Evolutionary conservation across 2,329 filamentous ascomycete genomes (phyloP), one percentile per base, ranked within the genome.

Genomic region (Sarocladium oryzae): DNA sequence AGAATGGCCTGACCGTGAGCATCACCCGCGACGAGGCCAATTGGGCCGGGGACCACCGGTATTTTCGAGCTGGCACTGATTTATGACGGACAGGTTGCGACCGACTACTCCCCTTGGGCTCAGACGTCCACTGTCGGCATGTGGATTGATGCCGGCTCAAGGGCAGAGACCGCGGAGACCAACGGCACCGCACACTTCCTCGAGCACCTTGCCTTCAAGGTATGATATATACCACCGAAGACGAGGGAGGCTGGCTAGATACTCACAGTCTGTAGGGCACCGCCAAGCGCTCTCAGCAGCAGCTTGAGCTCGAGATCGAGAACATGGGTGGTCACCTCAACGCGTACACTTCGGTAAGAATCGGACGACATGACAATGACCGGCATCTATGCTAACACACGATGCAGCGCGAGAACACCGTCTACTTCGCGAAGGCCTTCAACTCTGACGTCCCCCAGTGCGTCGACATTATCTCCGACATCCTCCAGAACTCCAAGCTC

Each of bases 291-390:
- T 90, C 88, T 59, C 93, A 99, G 75, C 88, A 95, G 70, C 93
- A 99, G 77, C 81, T 99, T 69, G 93, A 99, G 79, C 85, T 99
- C 59, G 93, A 99, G 79, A 97, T 99, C 68, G 93, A 99, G 82
- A 99, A 99, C 78, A 96, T 99, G 89, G 93, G 93, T 71, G 93
- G 89, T 59, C 93, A 99, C 78, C 82, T 99, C 64, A 99, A 99
- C 75, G 93, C 93, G 70, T 99, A 99, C 80, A 99, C 93, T 65
- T 97, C 92, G 78, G 91, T 96, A 84, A 66, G 86, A 49, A 45
- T 16, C 28, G 37, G 18, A 41, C 30, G 13, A 30, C 18, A 46
- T 4, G 21, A 38, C 24, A 36, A 11, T 24, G 13, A 13, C 30
- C 36, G 38, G 16, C 2, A 51, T 43, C n/a, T n/a, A 52, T 46